Conservation (phyloP, 495 filamentous ascomycete genomes). For the Neurospora tetrasperma region DNA sequence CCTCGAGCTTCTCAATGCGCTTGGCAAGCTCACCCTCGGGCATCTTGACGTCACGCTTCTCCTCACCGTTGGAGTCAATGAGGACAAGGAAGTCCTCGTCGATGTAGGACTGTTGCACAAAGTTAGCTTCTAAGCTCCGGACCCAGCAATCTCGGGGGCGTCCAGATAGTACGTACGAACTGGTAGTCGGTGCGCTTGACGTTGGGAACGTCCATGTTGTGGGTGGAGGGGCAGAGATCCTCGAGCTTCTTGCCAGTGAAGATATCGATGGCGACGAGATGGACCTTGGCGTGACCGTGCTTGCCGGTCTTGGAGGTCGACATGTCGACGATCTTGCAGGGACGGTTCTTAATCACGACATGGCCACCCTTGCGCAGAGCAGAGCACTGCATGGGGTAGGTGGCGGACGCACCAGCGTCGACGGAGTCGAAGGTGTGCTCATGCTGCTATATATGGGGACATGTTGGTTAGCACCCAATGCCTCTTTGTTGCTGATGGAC, state of each 20-base stretch:
- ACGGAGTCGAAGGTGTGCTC: constrained; percentile 80
- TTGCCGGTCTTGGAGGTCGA: constrained; percentile 99
- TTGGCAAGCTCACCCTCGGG: constrained; percentile 83
- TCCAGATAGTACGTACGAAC: constrained; percentile 54
- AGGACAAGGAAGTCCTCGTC: constrained; percentile 88
- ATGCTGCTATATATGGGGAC: constrained; percentile 44
- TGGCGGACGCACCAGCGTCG: constrained; percentile 88
- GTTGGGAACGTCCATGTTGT: constrained; percentile 99
- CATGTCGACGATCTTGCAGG: constrained; percentile 99
- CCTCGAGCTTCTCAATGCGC: constrained; percentile 60
- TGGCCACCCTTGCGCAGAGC: constrained; percentile 97
- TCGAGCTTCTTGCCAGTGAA: constrained; percentile 99
- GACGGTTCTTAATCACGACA: constrained; percentile 95
- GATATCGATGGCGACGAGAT: constrained; percentile 94
- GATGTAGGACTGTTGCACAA: constrained; percentile 41
- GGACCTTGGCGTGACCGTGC: constrained; percentile 99
- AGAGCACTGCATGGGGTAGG: constrained; percentile 98
- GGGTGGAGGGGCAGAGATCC: constrained; percentile 98
- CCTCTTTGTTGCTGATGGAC: not conserved
- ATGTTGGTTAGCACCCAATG: constrained; percentile 5
- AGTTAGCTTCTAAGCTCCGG: constrained; percentile 3
- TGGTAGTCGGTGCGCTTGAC: constrained; percentile 84
- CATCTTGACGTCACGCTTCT: constrained; percentile 90
- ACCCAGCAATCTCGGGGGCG: not conserved
- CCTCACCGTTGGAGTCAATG: constrained; percentile 67